These are phyloP conservation scores for Lepidopterella palustris DNA, from an alignment of 495 filamentous ascomycete genomes.

Conservation along the genomic window DNA sequence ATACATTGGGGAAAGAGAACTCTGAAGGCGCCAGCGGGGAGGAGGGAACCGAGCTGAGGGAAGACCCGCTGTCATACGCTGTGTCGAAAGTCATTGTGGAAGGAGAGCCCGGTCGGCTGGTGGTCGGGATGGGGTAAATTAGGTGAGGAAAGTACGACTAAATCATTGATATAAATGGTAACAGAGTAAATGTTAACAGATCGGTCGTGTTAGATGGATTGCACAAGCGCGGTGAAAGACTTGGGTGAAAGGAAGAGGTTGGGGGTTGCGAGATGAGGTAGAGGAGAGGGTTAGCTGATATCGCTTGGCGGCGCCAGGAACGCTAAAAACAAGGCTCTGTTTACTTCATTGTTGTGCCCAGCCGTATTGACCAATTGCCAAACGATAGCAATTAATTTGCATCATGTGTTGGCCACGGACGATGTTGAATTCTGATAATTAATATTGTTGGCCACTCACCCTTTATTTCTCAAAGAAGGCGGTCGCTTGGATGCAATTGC, in stretches of 20 bases:
- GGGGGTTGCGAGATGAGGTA: conserved; percentile 3
- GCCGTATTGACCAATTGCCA: neutral
- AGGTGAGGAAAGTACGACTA: conserved; percentile 14
- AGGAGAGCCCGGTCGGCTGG: conserved; percentile 28
- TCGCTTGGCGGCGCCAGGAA: neutral
- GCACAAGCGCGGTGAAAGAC: conserved; percentile 12
- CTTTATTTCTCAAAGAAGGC: no score
- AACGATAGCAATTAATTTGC: neutral
- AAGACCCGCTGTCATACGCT: conserved; percentile 45
- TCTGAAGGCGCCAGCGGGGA: conserved; percentile 53
- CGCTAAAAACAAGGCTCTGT: neutral
- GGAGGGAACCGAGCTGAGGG: conserved; percentile 47
- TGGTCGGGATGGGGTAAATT: conserved; percentile 16
- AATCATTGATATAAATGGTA: conserved; percentile 8
- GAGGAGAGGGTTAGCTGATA: neutral
- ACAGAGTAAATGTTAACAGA: neutral
- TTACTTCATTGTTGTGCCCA: conserved; percentile 1
- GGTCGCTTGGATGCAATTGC: no score
- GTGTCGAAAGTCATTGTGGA: conserved; percentile 29
- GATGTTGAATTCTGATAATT: no score
- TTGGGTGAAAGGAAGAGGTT: conserved; percentile 27
- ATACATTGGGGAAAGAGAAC: conserved; percentile 33
- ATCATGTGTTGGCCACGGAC: no score
- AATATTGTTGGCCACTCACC: no score
- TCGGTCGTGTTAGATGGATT: conserved; percentile 2